A percentile compares a stretch with the other conserved stretches of the same genome.
These are phyloP conservation scores for Powellomyces hirtus DNA, from an alignment of 192 early-diverging fungal genomes.

Conservation along the genomic window DNA sequence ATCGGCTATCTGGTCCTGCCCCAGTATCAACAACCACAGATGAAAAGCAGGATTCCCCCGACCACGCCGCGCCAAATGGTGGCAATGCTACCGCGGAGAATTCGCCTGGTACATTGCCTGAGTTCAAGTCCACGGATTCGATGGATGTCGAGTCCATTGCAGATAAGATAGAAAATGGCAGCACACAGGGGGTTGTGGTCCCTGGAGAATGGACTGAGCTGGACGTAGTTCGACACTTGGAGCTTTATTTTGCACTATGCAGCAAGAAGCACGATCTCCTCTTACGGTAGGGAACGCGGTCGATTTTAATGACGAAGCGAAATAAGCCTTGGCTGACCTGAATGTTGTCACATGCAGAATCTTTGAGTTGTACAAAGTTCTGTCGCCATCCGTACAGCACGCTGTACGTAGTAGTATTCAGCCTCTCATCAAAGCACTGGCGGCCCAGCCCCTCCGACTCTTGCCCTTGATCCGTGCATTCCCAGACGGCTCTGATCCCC, in stretches of 20 bases:
- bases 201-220: conserved; percentile 48
- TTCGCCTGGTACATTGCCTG: neutral
- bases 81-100: conserved; percentile 24
- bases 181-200: neutral
- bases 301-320: too few species aligned
- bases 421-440: conserved; percentile 67
- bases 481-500: conserved; percentile 67
- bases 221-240: conserved; percentile 65
- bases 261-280: conserved; percentile 71
- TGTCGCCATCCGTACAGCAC: conserved; percentile 41
- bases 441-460: conserved; percentile 44
- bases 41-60: conserved; percentile 7
- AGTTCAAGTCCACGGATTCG: neutral
- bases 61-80: neutral
- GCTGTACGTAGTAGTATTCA: conserved; percentile 58
- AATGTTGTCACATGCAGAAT: conserved; percentile 39
- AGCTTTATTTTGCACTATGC: conserved; percentile 76
- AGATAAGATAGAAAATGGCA: neutral
- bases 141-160: conserved; percentile 6
- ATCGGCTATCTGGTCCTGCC: conserved; percentile 3
- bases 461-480: conserved; percentile 59
- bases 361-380: conserved; percentile 45
- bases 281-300: conserved; percentile 37
- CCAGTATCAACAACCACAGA: neutral
- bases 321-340: neutral